phyloP scores from a whole-genome alignment of 208 protist genomes.

The Wallacemonas sp. region DNA sequence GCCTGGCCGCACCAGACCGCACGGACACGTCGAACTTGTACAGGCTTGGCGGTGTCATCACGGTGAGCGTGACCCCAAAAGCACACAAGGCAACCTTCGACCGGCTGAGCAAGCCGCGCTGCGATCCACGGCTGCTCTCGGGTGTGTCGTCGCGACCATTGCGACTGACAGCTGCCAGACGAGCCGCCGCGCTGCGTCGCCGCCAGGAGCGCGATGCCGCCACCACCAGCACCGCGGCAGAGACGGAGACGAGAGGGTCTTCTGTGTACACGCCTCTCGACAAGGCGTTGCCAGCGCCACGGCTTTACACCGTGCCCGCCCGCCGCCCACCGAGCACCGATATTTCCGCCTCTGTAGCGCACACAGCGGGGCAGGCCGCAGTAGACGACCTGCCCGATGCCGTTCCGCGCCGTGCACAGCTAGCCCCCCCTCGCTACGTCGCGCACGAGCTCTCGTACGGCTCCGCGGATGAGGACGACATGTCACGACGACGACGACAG shows the following conservation, averaged over 20 bases:
- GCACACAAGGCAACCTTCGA: conserved; percentile 20
- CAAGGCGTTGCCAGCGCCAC: no score
- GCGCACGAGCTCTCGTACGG: conserved; percentile 13
- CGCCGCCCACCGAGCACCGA: not conserved
- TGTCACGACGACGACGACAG: no score
- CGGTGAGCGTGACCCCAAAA: not conserved
- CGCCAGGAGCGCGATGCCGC: not conserved
- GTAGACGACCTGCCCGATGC: not conserved
- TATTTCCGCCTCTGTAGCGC: no score
- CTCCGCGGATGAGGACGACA: not conserved
- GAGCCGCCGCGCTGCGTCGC: conserved; percentile 1
- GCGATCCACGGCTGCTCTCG: conserved; percentile 16
- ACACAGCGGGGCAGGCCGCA: no score
- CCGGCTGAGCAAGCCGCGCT: conserved; percentile 18
- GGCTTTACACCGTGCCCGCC: conserved; percentile 1
- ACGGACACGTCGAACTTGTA: not conserved
- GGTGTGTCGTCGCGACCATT: not conserved
- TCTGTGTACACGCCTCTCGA: not conserved
- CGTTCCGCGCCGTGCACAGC: not conserved
- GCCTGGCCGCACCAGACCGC: not conserved
- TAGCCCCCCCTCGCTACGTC: no score
- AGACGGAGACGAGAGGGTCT: not conserved
- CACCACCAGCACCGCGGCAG: not conserved
- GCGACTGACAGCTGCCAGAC: not conserved
- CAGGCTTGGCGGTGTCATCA: conserved; percentile 13